phyloP scores from a whole-genome alignment of 768 basidiomycete species.

The Podaxis pistillaris region DNA sequence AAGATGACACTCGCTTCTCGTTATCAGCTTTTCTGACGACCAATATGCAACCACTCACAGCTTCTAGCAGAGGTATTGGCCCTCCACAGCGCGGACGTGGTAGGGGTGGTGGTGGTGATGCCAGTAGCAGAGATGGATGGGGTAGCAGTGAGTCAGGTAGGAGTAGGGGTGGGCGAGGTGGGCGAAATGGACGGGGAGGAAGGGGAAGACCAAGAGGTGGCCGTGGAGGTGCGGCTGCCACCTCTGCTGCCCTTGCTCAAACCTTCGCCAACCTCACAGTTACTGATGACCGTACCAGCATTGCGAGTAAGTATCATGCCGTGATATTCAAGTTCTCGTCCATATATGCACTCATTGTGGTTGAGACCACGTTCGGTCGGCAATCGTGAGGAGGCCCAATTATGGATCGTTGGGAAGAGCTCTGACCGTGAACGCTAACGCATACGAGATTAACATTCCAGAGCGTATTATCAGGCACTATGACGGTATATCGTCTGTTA shows the following conservation, averaged over 20 bases:
- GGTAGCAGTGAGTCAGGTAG: slow-evolving; percentile 8
- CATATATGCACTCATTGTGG: background rate
- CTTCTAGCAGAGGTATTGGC: slow-evolving; percentile 22
- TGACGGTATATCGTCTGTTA: slow-evolving; percentile 54
- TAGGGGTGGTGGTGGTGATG: slow-evolving; percentile 13
- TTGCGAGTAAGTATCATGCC: slow-evolving; percentile 1
- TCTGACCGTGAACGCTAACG: slow-evolving; percentile 50
- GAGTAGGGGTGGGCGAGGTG: slow-evolving; percentile 24
- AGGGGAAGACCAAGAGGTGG: background rate
- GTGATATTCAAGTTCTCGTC: background rate
- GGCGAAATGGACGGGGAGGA: background rate
- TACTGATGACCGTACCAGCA: background rate
- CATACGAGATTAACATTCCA: slow-evolving; percentile 62
- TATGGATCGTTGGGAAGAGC: slow-evolving; percentile 54
- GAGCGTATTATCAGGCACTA: slow-evolving; percentile 71
- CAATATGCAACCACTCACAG: slow-evolving; percentile 40
- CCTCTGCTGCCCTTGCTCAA: slow-evolving; percentile 2
- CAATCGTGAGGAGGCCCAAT: slow-evolving; percentile 68
- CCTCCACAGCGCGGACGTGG: slow-evolving; percentile 26
- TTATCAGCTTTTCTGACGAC: slow-evolving; percentile 14
- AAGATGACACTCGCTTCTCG: background rate
- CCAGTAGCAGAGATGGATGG: background rate
- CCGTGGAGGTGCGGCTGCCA: slow-evolving; percentile 25
- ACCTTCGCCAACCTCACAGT: background rate
- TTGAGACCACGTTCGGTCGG: slow-evolving; percentile 38